Evolutionary conservation across 2,329 filamentous ascomycete genomes (phyloP), one percentile per base, ranked within the genome.

Genomic region (Alternaria tenuissima): DNA sequence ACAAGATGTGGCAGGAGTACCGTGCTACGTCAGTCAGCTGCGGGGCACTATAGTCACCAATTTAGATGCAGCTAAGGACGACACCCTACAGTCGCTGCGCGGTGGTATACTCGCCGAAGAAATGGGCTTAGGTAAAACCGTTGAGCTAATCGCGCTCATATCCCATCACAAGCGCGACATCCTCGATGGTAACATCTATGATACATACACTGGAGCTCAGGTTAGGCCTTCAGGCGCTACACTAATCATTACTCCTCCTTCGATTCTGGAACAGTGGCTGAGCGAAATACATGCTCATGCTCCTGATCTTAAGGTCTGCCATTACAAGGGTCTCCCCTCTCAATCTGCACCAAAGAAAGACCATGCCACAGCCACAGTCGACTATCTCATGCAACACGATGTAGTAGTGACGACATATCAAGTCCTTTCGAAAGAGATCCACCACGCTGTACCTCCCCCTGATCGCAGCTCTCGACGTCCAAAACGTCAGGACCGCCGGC

Each of bases 61-160:
- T 69, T 61, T 81, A 8, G 61, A 72, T 0, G 69, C 78, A 3
- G 87, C 87, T 55, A 74, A 76, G 34, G 57, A 46, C 11, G 73
- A 79, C 56, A 62, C 69, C 8, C 55, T 44, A 60, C 75, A 22
- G 79, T 87, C 69, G 16, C 59, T 83, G 2, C 77, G 71, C 36
- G 88, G 88, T 3, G 91, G 91, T 0, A 89, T 93, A 48, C 80
- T 94, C 5, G 88, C 90, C 0, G 91, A 94, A 71, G 91, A 94
- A 76, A 94, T 94, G 91, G 91, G 91, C 0, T 81, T 94, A 1
- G 91, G 91, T 1, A 94, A 94, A 76, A 94, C 91, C 0, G 82
- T 94, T 3, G 92, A 94, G 78, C 82, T 92, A 2, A 87, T 93
- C 44, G 85, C 89, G 4, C 81, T 94, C 11, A 86, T 93, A n/a